phyloP scores from a whole-genome alignment of 2,329 filamentous ascomycete species.

The Exophiala dermatitidis region DNA sequence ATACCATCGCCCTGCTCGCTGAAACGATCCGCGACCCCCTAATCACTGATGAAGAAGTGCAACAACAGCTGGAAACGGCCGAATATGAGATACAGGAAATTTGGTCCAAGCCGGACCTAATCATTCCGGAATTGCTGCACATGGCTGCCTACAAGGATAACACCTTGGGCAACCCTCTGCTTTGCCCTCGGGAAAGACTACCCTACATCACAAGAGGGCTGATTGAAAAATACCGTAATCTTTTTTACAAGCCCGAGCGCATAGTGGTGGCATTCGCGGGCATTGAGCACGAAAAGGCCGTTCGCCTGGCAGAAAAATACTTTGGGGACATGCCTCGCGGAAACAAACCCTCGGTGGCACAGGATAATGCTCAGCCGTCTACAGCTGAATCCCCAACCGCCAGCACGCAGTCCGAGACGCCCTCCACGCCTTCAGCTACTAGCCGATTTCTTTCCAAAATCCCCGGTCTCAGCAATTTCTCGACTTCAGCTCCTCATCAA shows the following conservation, averaged over 20 bases:
- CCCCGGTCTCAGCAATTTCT: constrained; percentile 84
- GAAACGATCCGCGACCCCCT: constrained; percentile 85
- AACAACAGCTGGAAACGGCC: constrained; percentile 80
- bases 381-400: constrained; percentile 36
- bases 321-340: constrained; percentile 78
- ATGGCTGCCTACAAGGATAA: constrained; percentile 95
- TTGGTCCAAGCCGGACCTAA: constrained; percentile 94
- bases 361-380: constrained; percentile 20
- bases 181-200: constrained; percentile 82
- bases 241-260: constrained; percentile 81
- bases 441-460: constrained; percentile 67
- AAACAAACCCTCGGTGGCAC: constrained; percentile 25
- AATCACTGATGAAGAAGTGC: constrained; percentile 80
- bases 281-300: constrained; percentile 71
- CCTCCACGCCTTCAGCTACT: constrained; percentile 31
- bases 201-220: constrained; percentile 64
- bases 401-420: constrained; percentile 31
- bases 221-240: constrained; percentile 68
- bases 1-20: constrained; percentile 74
- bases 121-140: constrained; percentile 89
- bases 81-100: constrained; percentile 96
- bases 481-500: constrained; percentile 61
- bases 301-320: constrained; percentile 70
- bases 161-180: constrained; percentile 83
- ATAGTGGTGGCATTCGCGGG: constrained; percentile 95